Conservation (phyloP, 768 basidiomycete species). For the Collybia sp. region DNA sequence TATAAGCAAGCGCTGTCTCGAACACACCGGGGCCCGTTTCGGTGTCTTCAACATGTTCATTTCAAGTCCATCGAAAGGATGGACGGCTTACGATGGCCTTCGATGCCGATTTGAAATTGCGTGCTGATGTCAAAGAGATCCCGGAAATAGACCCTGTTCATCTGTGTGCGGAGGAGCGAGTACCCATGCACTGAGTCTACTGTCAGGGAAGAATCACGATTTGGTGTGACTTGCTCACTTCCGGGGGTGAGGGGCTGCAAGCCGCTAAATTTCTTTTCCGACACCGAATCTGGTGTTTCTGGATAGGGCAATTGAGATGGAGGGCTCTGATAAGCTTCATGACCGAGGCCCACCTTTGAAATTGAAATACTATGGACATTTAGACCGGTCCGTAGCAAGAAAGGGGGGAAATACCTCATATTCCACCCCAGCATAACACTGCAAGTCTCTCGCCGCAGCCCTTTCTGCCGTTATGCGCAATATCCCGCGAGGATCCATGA, state of each 20-base stretch:
- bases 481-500: conserved; percentile 84
- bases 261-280: conserved; percentile 72
- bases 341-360: conserved; percentile 63
- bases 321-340: too few relatives aligned
- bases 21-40: conserved; percentile 90
- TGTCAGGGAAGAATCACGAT: neutral
- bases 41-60: conserved; percentile 50
- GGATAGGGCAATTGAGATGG: conserved; percentile 4
- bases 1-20: conserved; percentile 86
- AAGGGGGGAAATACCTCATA: conserved; percentile 65
- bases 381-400: conserved; percentile 1
- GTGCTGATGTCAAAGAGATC: conserved; percentile 76
- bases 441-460: conserved; percentile 42
- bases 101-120: conserved; percentile 75
- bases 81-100: conserved; percentile 72
- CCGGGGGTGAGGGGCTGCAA: conserved; percentile 86
- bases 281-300: conserved; percentile 79
- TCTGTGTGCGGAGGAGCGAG: conserved; percentile 84
- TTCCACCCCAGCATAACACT: conserved; percentile 85
- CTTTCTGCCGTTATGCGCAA: conserved; percentile 53
- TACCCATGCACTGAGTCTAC: conserved; percentile 85
- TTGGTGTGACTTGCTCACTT: conserved; percentile 49
- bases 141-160: conserved; percentile 87
- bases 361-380: conserved; percentile 68
- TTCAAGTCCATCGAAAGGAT: neutral